These are phyloP conservation scores for Aegilops speltoides DNA, from an alignment of 176 grass and related monocot genomes.

Conservation along the genomic window DNA sequence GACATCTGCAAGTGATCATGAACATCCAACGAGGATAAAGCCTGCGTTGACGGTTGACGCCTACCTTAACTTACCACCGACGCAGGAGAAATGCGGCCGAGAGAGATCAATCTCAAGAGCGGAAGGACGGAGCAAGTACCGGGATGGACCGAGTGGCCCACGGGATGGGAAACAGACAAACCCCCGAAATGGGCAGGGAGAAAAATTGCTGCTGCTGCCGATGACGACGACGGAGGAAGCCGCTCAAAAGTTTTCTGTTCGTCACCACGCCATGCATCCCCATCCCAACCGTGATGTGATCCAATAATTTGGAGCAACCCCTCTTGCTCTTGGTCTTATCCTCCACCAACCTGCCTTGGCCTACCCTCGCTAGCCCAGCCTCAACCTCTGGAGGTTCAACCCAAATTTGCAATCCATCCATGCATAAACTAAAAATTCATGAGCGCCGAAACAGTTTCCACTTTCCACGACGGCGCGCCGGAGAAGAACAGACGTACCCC, in stretches of 20 bases:
- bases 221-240: neutral
- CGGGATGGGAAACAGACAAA: neutral
- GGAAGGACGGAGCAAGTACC: neutral
- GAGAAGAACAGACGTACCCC: neutral
- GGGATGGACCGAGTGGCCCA: neutral
- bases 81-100: too few relatives aligned
- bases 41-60: too few relatives aligned
- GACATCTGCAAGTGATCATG: too few relatives aligned
- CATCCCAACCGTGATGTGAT: neutral
- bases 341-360: slow-evolving; percentile 18
- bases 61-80: too few relatives aligned
- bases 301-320: slow-evolving; percentile 3
- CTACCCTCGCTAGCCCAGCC: neutral
- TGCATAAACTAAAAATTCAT: neutral
- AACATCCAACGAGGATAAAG: too few relatives aligned
- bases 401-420: neutral
- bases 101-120: too few relatives aligned
- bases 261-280: neutral
- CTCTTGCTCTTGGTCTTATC: neutral
- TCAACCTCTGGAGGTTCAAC: neutral
- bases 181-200: neutral
- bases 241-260: neutral
- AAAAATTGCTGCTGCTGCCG: neutral
- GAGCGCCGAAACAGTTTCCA: neutral
- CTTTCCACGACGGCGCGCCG: neutral